Evolutionary conservation across 768 basidiomycete genomes (phyloP).

Genomic region (Sutorius australiensis): DNA sequence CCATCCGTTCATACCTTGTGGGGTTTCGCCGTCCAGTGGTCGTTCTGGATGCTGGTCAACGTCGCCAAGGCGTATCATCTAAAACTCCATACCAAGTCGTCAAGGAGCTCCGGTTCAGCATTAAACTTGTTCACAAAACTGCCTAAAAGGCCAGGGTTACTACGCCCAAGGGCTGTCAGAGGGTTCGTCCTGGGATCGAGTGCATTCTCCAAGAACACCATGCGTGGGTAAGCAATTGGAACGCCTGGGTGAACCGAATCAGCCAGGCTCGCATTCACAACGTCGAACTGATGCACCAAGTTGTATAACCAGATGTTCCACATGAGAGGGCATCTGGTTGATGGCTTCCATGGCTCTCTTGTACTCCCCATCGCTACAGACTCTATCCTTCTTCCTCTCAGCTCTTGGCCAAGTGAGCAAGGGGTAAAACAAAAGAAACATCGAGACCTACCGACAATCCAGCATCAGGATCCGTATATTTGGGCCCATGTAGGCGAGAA

Average conservation of each 20-base stretch:
- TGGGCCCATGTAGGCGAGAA: slow-evolving; percentile 77
- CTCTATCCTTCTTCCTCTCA: slow-evolving; percentile 77
- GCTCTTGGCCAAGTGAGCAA: slow-evolving; percentile 46
- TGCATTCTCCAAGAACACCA: slow-evolving; percentile 81
- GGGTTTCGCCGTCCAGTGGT: slow-evolving; percentile 83
- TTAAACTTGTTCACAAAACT: slow-evolving; percentile 91
- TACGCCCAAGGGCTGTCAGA: slow-evolving; percentile 66
- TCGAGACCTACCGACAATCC: slow-evolving; percentile 66
- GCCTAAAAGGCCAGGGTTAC: slow-evolving; percentile 57
- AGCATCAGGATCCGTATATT: slow-evolving; percentile 68
- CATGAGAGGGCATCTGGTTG: slow-evolving; percentile 51
- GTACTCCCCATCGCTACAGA: slow-evolving; percentile 76
- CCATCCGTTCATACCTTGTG: slow-evolving; percentile 55
- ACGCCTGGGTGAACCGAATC: slow-evolving; percentile 42
- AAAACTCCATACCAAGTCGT: slow-evolving; percentile 68
- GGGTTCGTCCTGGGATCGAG: slow-evolving; percentile 85
- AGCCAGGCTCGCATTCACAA: not conserved
- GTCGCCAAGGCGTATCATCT: not conserved
- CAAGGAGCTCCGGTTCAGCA: slow-evolving; percentile 87
- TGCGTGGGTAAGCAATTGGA: slow-evolving; percentile 88
- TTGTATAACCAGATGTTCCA: slow-evolving; percentile 83
- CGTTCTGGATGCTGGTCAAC: slow-evolving; percentile 70
- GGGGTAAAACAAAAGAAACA: not conserved
- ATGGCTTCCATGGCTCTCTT: slow-evolving; percentile 65
- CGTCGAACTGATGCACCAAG: slow-evolving; percentile 46